Percentiles rank a stretch among this genome's conserved stretches.
Evolutionary conservation across 2,329 filamentous ascomycete genomes (phyloP).

Genomic region (Neonectria neomacrospora): DNA sequence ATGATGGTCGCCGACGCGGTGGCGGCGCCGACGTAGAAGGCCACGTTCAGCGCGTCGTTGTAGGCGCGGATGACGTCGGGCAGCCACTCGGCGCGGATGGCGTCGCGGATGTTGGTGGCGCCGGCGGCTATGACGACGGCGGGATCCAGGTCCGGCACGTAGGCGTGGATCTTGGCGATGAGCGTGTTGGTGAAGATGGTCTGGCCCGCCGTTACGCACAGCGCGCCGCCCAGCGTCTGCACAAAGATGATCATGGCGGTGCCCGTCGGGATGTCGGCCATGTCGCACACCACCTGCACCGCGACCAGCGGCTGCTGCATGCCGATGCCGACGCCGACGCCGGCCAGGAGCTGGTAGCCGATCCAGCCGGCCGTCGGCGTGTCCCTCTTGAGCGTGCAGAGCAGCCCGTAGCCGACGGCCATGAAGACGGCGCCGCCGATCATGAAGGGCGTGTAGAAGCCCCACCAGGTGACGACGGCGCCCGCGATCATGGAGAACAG

Average conservation of each 20-base stretch:
- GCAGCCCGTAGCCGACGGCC: constrained; percentile 53
- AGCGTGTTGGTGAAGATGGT: constrained; percentile 62
- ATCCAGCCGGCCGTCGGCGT: constrained; percentile 54
- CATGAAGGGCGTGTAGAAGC: constrained; percentile 60
- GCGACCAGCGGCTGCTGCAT: constrained; percentile 60
- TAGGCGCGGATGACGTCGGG: constrained; percentile 54
- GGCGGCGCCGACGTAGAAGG: constrained; percentile 57
- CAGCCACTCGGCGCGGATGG: constrained; percentile 45
- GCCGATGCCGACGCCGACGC: constrained; percentile 52
- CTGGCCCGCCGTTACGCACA: constrained; percentile 62
- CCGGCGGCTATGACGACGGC: constrained; percentile 48
- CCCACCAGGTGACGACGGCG: constrained; percentile 50
- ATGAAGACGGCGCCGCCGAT: constrained; percentile 49
- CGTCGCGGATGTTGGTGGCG: constrained; percentile 51
- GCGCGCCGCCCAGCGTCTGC: constrained; percentile 54
- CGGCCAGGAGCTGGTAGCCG: constrained; percentile 54
- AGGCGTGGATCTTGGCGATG: constrained; percentile 49
- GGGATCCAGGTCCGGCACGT: constrained; percentile 51
- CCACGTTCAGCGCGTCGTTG: constrained; percentile 55
- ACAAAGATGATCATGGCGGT: constrained; percentile 49
- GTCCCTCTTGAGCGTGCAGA: constrained; percentile 53
- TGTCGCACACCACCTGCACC: constrained; percentile 51
- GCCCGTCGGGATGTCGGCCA: constrained; percentile 48
- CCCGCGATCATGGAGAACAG: constrained; percentile 50
- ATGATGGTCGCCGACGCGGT: constrained; percentile 57